Evolutionary conservation across 1,139 yeast genomes (phyloP), one percentile per base, ranked within the genome.

Genomic region (Geotrichum reessii): DNA sequence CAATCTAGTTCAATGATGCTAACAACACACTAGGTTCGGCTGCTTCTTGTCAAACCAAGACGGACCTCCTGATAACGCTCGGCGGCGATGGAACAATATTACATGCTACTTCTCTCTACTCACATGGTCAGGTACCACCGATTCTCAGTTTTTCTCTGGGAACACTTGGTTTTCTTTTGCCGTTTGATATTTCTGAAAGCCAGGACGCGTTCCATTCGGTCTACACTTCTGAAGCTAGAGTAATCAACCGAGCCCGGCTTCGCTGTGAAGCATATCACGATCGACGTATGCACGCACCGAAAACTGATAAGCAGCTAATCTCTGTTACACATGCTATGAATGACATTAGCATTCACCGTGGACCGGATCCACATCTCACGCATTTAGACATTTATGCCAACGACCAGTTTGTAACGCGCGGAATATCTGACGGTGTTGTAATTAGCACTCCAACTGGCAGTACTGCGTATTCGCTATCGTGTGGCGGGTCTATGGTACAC

Each of bases 71-170:
- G 50, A 90, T 92, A 14, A 88, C 97, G 0, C 73, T 92, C 46
- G 98, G 98, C 9, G 99, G 99, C 12, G 99, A 92, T 71, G 99
- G 98, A 11, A 92, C 98, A 0, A 90, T 92, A 62, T 73, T 92
- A 53, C 81, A 87, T 61, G 93, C 92, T 0, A 81, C 81, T 0
- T 78, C 84, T 8, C 67, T 78, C 64, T 92, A 92, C 70, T 83
- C 74, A 17, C 58, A 63, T n/a, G 66, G 66, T 31, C 78, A 78
- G 7, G 96, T 90, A 1, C 97, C 97, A 0, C 99, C 98, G 0
- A 88, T 92, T 0, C 74, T 92, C 55, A 85, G 96, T 49, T 91
- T 90, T 70, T 88, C 97, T 0, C 74, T 92, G 75, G 99, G 99
- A 0, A 91, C 98, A 0, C 73, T 92, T 47, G 99, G 99, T 24